Percentiles rank a stretch among this genome's conserved stretches.
Evolutionary conservation across 2,329 filamentous ascomycete species (phyloP).

Genomic region (Ophiostoma australiae): DNA sequence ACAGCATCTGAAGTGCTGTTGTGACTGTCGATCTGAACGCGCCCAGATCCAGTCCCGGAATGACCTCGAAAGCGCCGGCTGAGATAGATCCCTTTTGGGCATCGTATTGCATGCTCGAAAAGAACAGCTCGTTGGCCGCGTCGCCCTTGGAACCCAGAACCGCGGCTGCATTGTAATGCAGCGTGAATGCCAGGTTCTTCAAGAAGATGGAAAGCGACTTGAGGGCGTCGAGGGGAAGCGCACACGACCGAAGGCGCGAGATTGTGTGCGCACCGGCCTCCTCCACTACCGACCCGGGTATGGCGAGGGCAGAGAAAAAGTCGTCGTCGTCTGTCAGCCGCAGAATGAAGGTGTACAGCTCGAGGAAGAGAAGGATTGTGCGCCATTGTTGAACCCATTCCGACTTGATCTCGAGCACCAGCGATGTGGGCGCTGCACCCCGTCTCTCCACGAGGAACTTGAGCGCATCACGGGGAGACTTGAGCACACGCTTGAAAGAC

Average conservation of each 20-base stretch:
- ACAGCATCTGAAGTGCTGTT: constrained; percentile 76
- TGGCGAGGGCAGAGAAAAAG: constrained; percentile 58
- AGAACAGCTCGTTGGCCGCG: background rate
- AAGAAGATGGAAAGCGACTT: constrained; percentile 73
- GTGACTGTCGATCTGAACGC: constrained; percentile 78
- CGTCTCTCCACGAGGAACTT: constrained; percentile 30
- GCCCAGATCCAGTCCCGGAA: constrained; percentile 68
- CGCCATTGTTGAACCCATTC: constrained; percentile 70
- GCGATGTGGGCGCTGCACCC: background rate
- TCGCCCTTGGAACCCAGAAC: constrained; percentile 35
- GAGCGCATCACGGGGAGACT: constrained; percentile 33
- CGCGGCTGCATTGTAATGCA: constrained; percentile 78
- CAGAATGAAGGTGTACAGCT: constrained; percentile 88
- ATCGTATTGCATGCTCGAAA: background rate
- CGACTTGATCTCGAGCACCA: constrained; percentile 29
- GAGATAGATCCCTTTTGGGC: background rate
- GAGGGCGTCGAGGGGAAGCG: constrained; percentile 66
- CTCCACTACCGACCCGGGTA: background rate
- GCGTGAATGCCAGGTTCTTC: constrained; percentile 82
- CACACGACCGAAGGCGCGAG: constrained; percentile 55
- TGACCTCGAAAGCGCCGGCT: constrained; percentile 36
- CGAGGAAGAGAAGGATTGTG: constrained; percentile 81
- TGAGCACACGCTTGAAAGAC: constrained; percentile 37
- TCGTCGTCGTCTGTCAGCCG: constrained; percentile 95
- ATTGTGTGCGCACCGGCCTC: constrained; percentile 28